Base-by-base conservation (phyloP, 352 stramenopile genomes). In the Globisporangium camurandrum region DNA sequence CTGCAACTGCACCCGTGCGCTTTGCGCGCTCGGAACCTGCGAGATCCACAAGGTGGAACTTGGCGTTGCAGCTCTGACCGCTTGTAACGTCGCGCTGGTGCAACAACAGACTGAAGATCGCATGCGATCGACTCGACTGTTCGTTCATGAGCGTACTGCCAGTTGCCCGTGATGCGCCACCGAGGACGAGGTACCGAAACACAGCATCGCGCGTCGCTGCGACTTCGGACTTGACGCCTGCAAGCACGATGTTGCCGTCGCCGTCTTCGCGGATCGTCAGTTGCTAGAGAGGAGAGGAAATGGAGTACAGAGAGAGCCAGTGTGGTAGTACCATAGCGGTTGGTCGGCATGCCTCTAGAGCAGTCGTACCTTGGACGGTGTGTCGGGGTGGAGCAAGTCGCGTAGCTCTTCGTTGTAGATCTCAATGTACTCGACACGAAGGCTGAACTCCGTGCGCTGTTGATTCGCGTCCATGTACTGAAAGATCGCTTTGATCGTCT, bases 341-440 rank as follows among this genome's bases (percentile, higher is more conserved):
- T 4, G 10, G 17, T 36, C 26, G 10, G 3, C 5, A 24, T 22
- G 23, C 17, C 19, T 28, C 10, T 16, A 27, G 24, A n/a, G n/a
- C n/a, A 16, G 16, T 17, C 20, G 22, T 19, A 76, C 67, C 63
- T 88, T 91, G 31, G 73, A 78, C 0, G 75, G 62, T 0, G 75
- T 93, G 46, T 93, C 79, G 0, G 76, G 71, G 30, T 88, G 86
- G 7, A 99, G 74, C 27, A 99, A 68, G 60, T 99, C 95, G 4
- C 89, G 79, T 10, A 99, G 75, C 49, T 98, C 88, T 82, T 99
- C 96, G 52, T 98, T 98, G 75, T 99, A 99, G 51, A 99, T 96
- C 80, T 99, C 96, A 41, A 99, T 76, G 62, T 97, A 99, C 23
- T 96, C 96, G 33, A 97, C 86, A 16, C 87, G 74, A 14, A 99